Conservation (phyloP, 2,329 filamentous ascomycete species). For the Colletotrichum abscissum region DNA sequence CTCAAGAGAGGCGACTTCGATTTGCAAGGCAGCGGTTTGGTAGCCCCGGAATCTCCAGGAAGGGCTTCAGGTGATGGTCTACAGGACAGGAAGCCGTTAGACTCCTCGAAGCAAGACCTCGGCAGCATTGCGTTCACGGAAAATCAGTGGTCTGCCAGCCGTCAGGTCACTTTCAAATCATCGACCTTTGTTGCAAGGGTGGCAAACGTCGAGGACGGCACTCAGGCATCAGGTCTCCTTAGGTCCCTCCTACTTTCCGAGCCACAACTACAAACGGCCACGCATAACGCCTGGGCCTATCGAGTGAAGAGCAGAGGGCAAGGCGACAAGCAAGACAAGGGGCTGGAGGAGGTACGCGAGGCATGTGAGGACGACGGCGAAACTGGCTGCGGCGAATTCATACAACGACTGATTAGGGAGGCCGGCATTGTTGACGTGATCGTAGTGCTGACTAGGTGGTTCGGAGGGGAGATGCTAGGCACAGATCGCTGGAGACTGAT, state of each 20-base stretch:
- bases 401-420: constrained; percentile 65
- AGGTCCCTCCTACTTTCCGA: constrained; percentile 60
- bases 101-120: constrained; percentile 33
- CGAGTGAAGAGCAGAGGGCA: constrained; percentile 41
- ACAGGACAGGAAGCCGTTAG: constrained; percentile 24
- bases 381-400: constrained; percentile 65
- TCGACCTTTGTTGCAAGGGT: constrained; percentile 70
- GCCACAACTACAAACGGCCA: constrained; percentile 62
- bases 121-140: constrained; percentile 30
- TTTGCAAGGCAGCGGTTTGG: constrained; percentile 57
- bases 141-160: constrained; percentile 62
- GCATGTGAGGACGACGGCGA: constrained; percentile 72
- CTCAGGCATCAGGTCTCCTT: constrained; percentile 56
- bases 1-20: constrained; percentile 83
- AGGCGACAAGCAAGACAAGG: not conserved
- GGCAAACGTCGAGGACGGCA: constrained; percentile 49
- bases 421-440: constrained; percentile 62
- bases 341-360: constrained; percentile 50
- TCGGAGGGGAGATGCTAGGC: constrained; percentile 70
- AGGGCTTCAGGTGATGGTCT: constrained; percentile 6
- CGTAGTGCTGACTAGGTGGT: constrained; percentile 72
- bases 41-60: constrained; percentile 33
- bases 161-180: constrained; percentile 60
- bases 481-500: constrained; percentile 73
- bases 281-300: constrained; percentile 70